A percentile compares a stretch with the other conserved stretches of the same genome.
These are phyloP conservation scores for Stephania yunnanensis DNA, from an alignment of 164 flowering plant species.

Conservation along the genomic window DNA sequence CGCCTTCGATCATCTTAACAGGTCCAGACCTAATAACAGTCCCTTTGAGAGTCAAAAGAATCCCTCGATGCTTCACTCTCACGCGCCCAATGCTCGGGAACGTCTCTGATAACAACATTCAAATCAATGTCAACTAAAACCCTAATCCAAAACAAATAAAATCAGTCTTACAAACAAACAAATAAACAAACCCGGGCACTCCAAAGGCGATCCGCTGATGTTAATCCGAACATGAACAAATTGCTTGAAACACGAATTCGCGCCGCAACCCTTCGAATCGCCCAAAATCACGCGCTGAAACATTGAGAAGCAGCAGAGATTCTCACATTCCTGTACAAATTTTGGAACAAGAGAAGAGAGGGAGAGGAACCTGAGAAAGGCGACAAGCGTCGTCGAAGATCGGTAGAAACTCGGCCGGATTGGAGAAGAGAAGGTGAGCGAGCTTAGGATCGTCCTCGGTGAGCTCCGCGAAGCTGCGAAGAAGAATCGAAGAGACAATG, in stretches of 20 bases:
- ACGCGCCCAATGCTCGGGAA: conserved; percentile 87
- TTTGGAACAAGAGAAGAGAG: background rate
- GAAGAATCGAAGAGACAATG: background rate
- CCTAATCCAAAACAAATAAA: background rate
- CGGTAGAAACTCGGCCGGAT: conserved; percentile 41
- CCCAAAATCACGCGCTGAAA: conserved; percentile 23
- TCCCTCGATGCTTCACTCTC: conserved; percentile 83
- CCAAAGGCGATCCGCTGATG: conserved; percentile 56
- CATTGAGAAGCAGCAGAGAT: background rate
- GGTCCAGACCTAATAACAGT: conserved; percentile 88
- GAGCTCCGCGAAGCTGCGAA: conserved; percentile 57
- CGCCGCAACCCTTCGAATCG: conserved; percentile 18
- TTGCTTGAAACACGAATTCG: conserved; percentile 38
- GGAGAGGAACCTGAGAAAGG: conserved; percentile 48
- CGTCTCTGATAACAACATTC: conserved; percentile 39
- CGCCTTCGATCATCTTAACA: conserved; percentile 91
- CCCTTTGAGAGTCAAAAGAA: conserved; percentile 84
- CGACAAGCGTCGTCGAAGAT: conserved; percentile 51
- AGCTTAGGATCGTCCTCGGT: conserved; percentile 38
- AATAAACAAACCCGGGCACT: conserved; percentile 51
- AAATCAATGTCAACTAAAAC: background rate
- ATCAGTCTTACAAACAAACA: background rate
- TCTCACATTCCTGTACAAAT: background rate
- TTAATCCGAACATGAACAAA: conserved; percentile 70
- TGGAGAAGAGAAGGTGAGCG: conserved; percentile 40